A percentile compares a stretch with the other conserved stretches of the same genome.
Evolutionary conservation across 257 asterid genomes (phyloP).

Genomic region (Lavandula angustifolia): DNA sequence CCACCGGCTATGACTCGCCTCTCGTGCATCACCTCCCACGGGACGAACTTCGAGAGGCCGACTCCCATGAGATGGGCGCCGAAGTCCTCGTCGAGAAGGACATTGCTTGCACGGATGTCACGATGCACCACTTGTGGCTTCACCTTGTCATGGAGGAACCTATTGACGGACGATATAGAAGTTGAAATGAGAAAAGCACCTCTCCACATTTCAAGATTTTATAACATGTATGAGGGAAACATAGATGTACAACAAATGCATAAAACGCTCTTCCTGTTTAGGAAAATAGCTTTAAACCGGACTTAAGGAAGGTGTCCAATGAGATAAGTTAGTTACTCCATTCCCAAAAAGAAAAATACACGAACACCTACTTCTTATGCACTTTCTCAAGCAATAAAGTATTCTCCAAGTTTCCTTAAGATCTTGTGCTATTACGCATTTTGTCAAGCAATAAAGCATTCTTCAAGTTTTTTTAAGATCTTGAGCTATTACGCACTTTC

Average conservation of each 20-base stretch:
- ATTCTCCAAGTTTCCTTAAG: no score
- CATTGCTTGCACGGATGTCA: slow-evolving; percentile 90
- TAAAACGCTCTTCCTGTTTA: background rate
- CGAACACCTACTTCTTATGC: no score
- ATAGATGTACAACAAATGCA: background rate
- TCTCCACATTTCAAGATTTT: background rate
- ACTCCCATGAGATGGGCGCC: slow-evolving; percentile 97
- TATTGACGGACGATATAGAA: slow-evolving; percentile 31
- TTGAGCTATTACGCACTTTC: no score
- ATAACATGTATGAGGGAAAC: background rate
- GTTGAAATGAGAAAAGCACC: background rate
- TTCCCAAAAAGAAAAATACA: background rate
- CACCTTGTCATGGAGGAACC: slow-evolving; percentile 97
- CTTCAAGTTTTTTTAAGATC: no score
- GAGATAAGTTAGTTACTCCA: background rate
- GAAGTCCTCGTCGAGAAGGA: slow-evolving; percentile 92
- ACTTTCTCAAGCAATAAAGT: no score
- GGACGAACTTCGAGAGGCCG: slow-evolving; percentile 90
- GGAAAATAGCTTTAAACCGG: background rate
- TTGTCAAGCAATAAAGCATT: no score
- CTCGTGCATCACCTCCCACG: slow-evolving; percentile 98
- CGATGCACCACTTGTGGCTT: slow-evolving; percentile 98
- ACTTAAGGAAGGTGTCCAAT: background rate
- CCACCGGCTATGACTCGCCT: slow-evolving; percentile 98
- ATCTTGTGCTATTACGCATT: no score